Evolutionary conservation across 2,329 filamentous ascomycete species (phyloP).

Genomic region (Curvularia verruculosa): DNA sequence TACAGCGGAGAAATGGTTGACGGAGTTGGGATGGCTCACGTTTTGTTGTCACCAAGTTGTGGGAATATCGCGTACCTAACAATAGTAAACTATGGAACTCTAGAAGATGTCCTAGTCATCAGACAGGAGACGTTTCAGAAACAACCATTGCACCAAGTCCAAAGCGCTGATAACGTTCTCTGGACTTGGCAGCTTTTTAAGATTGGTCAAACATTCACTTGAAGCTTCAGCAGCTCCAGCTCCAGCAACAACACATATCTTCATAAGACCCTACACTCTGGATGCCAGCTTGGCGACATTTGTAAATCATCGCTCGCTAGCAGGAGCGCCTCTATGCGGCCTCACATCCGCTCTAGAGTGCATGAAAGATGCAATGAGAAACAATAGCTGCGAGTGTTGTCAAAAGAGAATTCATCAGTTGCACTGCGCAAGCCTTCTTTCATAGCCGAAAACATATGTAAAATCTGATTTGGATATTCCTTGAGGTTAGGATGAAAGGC

Average conservation of each 20-base stretch:
- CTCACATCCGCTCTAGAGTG: neutral
- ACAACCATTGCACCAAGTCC: no score
- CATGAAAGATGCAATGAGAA: neutral
- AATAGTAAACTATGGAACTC: neutral
- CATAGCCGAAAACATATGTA: neutral
- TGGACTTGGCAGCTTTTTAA: no score
- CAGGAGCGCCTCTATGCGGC: neutral
- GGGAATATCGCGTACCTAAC: no score
- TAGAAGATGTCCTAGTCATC: neutral
- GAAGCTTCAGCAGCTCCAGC: no score
- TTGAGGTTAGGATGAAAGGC: neutral
- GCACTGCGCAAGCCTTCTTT: neutral
- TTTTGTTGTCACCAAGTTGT: neutral
- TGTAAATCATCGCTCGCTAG: neutral
- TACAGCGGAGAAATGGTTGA: constrained; percentile 14
- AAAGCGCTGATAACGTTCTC: no score
- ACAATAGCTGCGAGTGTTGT: neutral
- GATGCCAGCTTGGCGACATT: neutral
- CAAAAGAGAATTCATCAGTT: neutral
- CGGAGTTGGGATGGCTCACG: neutral
- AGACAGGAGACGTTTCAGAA: neutral
- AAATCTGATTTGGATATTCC: neutral
- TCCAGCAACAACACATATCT: neutral
- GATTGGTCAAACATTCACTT: no score
- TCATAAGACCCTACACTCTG: no score